Evolutionary conservation across 768 basidiomycete genomes (phyloP).

Genomic region (Suillus placidus): DNA sequence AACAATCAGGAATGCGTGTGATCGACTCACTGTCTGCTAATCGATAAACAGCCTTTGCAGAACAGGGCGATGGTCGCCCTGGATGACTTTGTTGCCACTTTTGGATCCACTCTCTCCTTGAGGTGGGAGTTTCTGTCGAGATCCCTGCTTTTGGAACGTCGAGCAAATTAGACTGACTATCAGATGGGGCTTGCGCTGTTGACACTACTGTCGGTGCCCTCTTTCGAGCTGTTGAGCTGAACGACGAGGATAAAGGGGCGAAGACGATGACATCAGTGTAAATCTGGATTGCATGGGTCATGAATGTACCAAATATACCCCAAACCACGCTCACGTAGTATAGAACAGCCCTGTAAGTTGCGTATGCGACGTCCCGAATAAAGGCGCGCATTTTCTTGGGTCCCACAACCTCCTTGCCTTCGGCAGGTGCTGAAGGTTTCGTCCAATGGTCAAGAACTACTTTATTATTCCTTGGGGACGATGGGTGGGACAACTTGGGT

Average conservation of each 20-base stretch:
- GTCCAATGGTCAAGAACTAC: slow-evolving; percentile 18
- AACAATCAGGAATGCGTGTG: not conserved
- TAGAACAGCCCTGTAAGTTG: slow-evolving; percentile 66
- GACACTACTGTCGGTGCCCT: slow-evolving; percentile 12
- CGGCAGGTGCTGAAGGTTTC: not conserved
- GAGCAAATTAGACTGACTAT: slow-evolving; percentile 38
- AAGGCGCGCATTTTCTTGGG: slow-evolving; percentile 56
- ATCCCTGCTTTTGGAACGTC: slow-evolving; percentile 21
- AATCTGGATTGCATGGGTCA: slow-evolving; percentile 45
- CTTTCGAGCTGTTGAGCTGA: slow-evolving; percentile 35
- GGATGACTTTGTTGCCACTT: slow-evolving; percentile 67
- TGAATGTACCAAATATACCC: not conserved
- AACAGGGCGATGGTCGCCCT: slow-evolving; percentile 69
- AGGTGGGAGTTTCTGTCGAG: slow-evolving; percentile 31
- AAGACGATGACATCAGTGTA: slow-evolving; percentile 87
- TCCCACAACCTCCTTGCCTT: slow-evolving; percentile 34
- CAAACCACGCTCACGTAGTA: slow-evolving; percentile 64
- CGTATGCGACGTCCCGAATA: slow-evolving; percentile 60
- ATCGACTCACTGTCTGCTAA: slow-evolving; percentile 75
- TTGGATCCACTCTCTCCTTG: slow-evolving; percentile 70
- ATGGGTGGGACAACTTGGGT: slow-evolving; percentile 41
- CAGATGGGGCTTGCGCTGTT: slow-evolving; percentile 31
- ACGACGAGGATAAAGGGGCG: slow-evolving; percentile 79
- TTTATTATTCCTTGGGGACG: slow-evolving; percentile 38
- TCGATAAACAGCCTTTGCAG: slow-evolving; percentile 82